Conservation (phyloP, 768 basidiomycete species). For the Albatrellus ellisii region DNA sequence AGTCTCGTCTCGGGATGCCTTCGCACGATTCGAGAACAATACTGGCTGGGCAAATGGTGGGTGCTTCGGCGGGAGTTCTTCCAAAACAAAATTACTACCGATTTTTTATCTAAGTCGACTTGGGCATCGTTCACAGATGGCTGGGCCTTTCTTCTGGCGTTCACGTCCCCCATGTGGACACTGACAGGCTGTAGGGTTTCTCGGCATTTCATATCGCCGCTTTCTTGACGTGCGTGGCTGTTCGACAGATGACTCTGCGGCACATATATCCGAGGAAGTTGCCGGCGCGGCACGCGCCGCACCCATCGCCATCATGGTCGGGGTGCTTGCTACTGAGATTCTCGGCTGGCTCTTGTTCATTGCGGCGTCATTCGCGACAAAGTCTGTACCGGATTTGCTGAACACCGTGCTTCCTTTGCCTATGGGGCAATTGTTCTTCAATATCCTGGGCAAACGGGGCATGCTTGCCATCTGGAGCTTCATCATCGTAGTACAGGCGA, state of each 20-base stretch:
- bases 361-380: conserved; percentile 49
- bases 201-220: not conserved
- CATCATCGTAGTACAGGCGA: conserved; percentile 49
- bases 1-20: conserved; percentile 58
- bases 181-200: conserved; percentile 53
- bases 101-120: too few species aligned
- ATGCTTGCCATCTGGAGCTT: conserved; percentile 65
- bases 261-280: conserved; percentile 64
- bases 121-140: conserved; percentile 37
- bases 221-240: conserved; percentile 1
- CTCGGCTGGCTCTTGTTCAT: conserved; percentile 58
- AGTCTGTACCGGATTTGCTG: conserved; percentile 39
- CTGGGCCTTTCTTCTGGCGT: conserved; percentile 62
- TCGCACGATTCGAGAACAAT: conserved; percentile 58
- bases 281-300: conserved; percentile 49
- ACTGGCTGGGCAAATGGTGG: conserved; percentile 53
- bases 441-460: conserved; percentile 51
- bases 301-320: conserved; percentile 56
- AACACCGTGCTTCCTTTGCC: conserved; percentile 40
- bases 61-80: too few species aligned
- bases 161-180: conserved; percentile 72
- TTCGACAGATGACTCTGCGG: conserved; percentile 55
- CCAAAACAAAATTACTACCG: too few species aligned
- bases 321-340: conserved; percentile 43
- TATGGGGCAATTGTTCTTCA: conserved; percentile 61